These are phyloP conservation scores for Voacanga thouarsii DNA, from an alignment of 257 asterid species.

Conservation along the genomic window DNA sequence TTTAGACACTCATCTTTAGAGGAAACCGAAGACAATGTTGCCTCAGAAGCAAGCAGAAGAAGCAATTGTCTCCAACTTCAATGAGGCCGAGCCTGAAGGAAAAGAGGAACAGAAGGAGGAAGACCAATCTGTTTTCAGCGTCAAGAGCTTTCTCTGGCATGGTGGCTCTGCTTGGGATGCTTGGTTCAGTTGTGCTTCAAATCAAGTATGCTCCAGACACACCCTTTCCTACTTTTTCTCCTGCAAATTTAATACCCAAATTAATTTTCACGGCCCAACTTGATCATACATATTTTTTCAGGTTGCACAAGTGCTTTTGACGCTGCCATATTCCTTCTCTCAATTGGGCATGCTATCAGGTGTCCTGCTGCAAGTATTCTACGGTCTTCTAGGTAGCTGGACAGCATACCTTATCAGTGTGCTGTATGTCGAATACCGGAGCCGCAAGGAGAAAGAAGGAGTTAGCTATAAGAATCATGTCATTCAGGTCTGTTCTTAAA, in stretches of 20 bases:
- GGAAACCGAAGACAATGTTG: conserved; percentile 51
- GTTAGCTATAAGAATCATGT: conserved; percentile 92
- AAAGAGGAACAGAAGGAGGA: conserved; percentile 35
- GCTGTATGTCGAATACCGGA: conserved; percentile 74
- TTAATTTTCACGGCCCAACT: neutral
- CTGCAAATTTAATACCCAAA: neutral
- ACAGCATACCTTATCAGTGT: conserved; percentile 96
- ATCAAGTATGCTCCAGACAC: conserved; percentile 49
- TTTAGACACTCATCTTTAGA: conserved; percentile 6
- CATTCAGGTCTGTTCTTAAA: conserved; percentile 56
- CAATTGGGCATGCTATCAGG: conserved; percentile 94
- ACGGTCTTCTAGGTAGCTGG: conserved; percentile 92
- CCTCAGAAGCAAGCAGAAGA: conserved; percentile 86
- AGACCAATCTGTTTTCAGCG: conserved; percentile 53
- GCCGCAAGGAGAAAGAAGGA: conserved; percentile 88
- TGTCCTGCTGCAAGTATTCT: conserved; percentile 66
- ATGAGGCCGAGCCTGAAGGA: conserved; percentile 48
- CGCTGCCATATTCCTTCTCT: conserved; percentile 89
- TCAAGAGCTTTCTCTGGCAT: conserved; percentile 82
- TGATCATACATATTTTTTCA: neutral
- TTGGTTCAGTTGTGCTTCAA: conserved; percentile 97
- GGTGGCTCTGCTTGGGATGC: conserved; percentile 99
- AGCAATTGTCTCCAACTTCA: conserved; percentile 69
- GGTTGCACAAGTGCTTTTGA: conserved; percentile 95
- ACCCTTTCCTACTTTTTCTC: neutral